These are phyloP conservation scores for Trapa incisa DNA, from an alignment of 345 rosid genomes.

Conservation along the genomic window DNA sequence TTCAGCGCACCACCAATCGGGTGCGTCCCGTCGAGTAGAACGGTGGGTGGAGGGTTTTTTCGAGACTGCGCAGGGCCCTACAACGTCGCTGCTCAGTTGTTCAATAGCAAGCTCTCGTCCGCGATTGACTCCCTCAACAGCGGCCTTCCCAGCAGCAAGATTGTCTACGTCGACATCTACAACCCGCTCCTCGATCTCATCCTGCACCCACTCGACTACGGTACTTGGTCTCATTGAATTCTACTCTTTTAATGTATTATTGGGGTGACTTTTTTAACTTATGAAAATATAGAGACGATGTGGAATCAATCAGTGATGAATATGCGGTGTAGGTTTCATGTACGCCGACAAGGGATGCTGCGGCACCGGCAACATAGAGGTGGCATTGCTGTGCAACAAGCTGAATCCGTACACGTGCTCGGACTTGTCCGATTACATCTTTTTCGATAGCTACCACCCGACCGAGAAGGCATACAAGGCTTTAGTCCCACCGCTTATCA, in stretches of 20 bases:
- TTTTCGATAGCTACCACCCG: conserved; percentile 73
- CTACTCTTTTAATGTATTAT: not conserved
- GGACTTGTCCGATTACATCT: conserved; percentile 31
- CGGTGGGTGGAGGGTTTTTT: conserved; percentile 17
- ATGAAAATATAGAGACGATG: too few species aligned
- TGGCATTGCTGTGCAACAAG: conserved; percentile 31
- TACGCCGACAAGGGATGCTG: conserved; percentile 44
- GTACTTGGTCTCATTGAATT: conserved; percentile 6
- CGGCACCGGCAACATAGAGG: conserved; percentile 35
- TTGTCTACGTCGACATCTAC: conserved; percentile 35
- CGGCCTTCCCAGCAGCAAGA: conserved; percentile 14
- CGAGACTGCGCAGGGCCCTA: conserved; percentile 19
- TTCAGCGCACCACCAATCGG: conserved; percentile 29
- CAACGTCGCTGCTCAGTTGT: conserved; percentile 15
- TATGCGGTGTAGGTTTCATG: conserved; percentile 17
- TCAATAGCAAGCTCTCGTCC: conserved; percentile 14
- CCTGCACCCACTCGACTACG: conserved; percentile 22
- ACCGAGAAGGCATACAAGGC: conserved; percentile 44
- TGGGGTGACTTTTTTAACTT: too few species aligned
- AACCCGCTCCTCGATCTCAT: conserved; percentile 30
- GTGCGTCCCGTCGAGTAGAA: conserved; percentile 32
- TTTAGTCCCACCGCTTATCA: conserved; percentile 10
- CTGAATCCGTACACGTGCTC: conserved; percentile 24
- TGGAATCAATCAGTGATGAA: not conserved
- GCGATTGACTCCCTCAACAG: conserved; percentile 13